These are phyloP conservation scores for Straminergon stramineum DNA, from an alignment of 225 moss, liverwort and hornwort genomes.

Conservation along the genomic window DNA sequence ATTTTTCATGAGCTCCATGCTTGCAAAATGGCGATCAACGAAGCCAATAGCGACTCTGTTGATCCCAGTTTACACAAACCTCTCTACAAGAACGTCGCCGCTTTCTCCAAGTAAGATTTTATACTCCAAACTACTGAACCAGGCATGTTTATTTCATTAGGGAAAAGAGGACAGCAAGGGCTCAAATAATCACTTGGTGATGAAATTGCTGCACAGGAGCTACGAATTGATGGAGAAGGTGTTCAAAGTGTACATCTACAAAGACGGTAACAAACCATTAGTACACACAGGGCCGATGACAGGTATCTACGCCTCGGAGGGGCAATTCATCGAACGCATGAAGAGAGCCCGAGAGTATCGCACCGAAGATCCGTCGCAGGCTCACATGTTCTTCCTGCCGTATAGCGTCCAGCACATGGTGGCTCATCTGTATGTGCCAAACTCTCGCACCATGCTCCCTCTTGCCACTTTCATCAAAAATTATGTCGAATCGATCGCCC, in stretches of 20 bases:
- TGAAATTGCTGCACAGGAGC: constrained; percentile 26
- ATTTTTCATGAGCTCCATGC: constrained; percentile 22
- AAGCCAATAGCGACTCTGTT: neutral
- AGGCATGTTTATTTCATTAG: neutral
- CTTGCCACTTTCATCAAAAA: constrained; percentile 46
- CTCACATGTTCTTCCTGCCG: constrained; percentile 54
- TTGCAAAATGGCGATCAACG: constrained; percentile 22
- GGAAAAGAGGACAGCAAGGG: neutral
- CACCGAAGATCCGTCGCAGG: constrained; percentile 15
- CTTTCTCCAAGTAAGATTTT: constrained; percentile 39
- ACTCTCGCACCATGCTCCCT: constrained; percentile 37
- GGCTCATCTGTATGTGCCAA: constrained; percentile 31
- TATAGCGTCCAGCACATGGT: constrained; percentile 55
- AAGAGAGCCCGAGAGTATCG: neutral
- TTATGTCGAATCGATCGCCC: constrained; percentile 26
- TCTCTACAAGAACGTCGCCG: constrained; percentile 30
- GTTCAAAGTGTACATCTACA: constrained; percentile 36
- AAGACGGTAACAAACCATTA: constrained; percentile 34
- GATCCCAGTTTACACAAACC: constrained; percentile 17
- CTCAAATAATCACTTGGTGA: neutral
- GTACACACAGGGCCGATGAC: constrained; percentile 27
- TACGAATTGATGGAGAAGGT: constrained; percentile 49
- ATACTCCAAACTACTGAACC: neutral
- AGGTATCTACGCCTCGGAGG: constrained; percentile 50
- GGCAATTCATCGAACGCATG: constrained; percentile 40